A percentile compares a stretch with the other conserved stretches of the same genome.
Evolutionary conservation across 768 basidiomycete species (phyloP).

Genomic region (Dioszegia hungarica): DNA sequence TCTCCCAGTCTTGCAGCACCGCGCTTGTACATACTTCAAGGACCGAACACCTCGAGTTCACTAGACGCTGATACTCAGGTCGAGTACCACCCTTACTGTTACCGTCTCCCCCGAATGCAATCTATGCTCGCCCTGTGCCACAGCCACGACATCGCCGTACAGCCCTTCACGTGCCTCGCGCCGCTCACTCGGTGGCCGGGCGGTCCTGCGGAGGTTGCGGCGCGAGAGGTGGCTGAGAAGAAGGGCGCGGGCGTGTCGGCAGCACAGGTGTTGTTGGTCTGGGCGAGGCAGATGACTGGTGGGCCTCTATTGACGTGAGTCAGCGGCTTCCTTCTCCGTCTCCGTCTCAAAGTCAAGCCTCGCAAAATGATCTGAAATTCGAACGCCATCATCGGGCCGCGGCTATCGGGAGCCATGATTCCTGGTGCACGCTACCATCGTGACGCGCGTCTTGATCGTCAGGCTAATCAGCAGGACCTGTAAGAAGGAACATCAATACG

Average conservation of each 20-base stretch:
- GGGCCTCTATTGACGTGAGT: constrained; percentile 13
- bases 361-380: no score
- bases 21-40: neutral
- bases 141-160: constrained; percentile 2
- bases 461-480: neutral
- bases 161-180: constrained; percentile 19
- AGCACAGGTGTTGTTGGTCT: constrained; percentile 24
- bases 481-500: neutral
- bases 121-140: neutral
- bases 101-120: neutral
- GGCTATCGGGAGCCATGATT: no score
- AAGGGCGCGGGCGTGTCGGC: constrained; percentile 10
- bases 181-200: constrained; percentile 15
- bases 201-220: constrained; percentile 17
- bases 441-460: neutral
- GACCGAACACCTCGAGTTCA: no score
- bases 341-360: neutral
- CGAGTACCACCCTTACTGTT: constrained; percentile 2
- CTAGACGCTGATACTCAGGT: no score
- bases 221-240: constrained; percentile 15
- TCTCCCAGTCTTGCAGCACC: neutral
- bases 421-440: no score
- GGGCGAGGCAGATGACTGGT: constrained; percentile 9
- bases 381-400: no score
- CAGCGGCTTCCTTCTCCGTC: no score